Evolutionary conservation across 2,329 filamentous ascomycete genomes (phyloP).

Genomic region (Colletotrichum trifolii): DNA sequence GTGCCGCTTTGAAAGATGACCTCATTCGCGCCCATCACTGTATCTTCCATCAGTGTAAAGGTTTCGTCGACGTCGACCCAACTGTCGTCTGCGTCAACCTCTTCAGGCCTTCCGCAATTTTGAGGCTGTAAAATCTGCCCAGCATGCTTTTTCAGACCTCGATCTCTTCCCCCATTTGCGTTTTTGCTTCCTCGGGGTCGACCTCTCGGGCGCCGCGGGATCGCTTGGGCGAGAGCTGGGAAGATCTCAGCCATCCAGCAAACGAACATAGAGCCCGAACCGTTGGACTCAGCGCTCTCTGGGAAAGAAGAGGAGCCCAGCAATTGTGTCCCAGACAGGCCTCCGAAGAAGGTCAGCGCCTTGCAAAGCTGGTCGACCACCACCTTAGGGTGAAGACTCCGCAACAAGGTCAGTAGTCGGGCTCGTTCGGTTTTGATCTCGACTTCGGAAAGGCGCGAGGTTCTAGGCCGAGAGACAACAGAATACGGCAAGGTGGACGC

Average conservation of each 20-base stretch:
- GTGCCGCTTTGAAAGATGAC: background rate
- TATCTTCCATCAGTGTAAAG: slow-evolving; percentile 41
- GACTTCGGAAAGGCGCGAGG: slow-evolving; percentile 49
- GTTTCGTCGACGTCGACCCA: slow-evolving; percentile 59
- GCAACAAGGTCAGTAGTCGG: slow-evolving; percentile 66
- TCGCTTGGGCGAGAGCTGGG: slow-evolving; percentile 50
- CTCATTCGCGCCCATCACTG: background rate
- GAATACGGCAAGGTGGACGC: slow-evolving; percentile 24
- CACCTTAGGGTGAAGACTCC: slow-evolving; percentile 63
- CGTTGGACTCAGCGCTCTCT: slow-evolving; percentile 65
- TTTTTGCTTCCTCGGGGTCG: slow-evolving; percentile 62
- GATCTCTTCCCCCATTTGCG: slow-evolving; percentile 55
- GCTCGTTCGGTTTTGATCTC: slow-evolving; percentile 70
- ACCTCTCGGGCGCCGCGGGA: slow-evolving; percentile 48
- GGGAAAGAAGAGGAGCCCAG: slow-evolving; percentile 64
- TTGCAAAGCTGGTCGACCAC: slow-evolving; percentile 73
- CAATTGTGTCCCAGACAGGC: slow-evolving; percentile 66
- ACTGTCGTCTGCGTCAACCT: slow-evolving; percentile 48
- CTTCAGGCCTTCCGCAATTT: background rate
- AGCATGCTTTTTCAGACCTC: slow-evolving; percentile 4
- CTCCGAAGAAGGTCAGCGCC: slow-evolving; percentile 72
- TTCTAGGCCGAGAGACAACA: slow-evolving; percentile 35
- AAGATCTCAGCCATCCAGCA: slow-evolving; percentile 74
- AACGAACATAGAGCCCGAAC: slow-evolving; percentile 67
- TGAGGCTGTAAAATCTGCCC: background rate